Percentiles rank a stretch among this genome's conserved stretches.
phyloP scores from a whole-genome alignment of 805 yeast species.

The Lachancea meyersii region DNA sequence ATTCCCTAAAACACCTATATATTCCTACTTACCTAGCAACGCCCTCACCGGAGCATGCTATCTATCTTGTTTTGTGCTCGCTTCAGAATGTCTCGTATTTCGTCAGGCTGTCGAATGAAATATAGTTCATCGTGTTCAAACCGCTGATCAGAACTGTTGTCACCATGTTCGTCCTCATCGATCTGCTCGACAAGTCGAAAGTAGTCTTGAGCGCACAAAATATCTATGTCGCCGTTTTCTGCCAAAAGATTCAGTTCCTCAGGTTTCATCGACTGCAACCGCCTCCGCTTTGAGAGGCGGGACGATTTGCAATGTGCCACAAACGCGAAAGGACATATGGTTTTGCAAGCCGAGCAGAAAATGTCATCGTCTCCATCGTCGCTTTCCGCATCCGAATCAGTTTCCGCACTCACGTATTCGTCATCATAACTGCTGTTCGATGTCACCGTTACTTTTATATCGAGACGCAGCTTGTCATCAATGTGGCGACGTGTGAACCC shows the following conservation, averaged over 20 bases:
- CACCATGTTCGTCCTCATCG: constrained; percentile 9
- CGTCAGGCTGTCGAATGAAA: constrained; percentile 17
- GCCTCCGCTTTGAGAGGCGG: constrained; percentile 15
- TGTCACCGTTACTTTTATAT: constrained; percentile 6
- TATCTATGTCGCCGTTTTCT: constrained; percentile 19
- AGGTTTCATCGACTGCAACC: constrained; percentile 13
- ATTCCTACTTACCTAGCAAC: not conserved
- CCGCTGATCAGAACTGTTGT: constrained; percentile 1
- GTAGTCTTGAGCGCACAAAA: constrained; percentile 20
- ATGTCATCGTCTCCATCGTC: constrained; percentile 29
- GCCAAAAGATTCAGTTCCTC: constrained; percentile 13
- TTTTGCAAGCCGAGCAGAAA: constrained; percentile 32
- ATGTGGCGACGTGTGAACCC: constrained; percentile 10
- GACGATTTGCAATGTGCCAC: constrained; percentile 19
- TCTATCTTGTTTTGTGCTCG: constrained; percentile 22
- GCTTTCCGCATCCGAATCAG: constrained; percentile 7
- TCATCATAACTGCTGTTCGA: constrained; percentile 4
- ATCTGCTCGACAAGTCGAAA: constrained; percentile 8
- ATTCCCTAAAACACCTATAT: too few relatives aligned
- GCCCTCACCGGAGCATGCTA: constrained; percentile 9
- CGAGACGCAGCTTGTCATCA: constrained; percentile 5
- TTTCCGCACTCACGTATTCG: constrained; percentile 6
- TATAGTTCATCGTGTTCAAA: constrained; percentile 16
- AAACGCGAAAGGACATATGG: constrained; percentile 36
- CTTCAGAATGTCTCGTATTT: constrained; percentile 8